Conservation (phyloP, 108 stramenopile genomes). For the Poteriospumella lacustris region DNA sequence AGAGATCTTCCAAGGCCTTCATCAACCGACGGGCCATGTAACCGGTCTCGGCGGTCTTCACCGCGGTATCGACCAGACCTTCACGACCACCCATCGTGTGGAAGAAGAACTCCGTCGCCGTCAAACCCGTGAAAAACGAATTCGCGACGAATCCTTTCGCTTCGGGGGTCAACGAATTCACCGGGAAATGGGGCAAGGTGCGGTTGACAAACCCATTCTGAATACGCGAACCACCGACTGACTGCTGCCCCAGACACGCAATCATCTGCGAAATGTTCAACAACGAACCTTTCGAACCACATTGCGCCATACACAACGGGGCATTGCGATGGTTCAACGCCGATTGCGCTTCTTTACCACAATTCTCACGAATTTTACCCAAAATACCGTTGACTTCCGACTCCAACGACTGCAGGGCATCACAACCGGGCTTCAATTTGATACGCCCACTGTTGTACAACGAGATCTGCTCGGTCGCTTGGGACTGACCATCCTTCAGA, state of each 20-base stretch:
- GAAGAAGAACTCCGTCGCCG: constrained; percentile 98
- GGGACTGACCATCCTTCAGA: constrained; percentile 29
- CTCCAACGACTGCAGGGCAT: constrained; percentile 88
- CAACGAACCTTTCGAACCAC: constrained; percentile 95
- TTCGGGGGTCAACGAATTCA: constrained; percentile 75
- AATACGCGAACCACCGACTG: constrained; percentile 93
- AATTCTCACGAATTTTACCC: constrained; percentile 83
- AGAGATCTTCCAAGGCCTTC: constrained; percentile 94
- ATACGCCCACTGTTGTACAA: constrained; percentile 75
- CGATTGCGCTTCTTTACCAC: constrained; percentile 88
- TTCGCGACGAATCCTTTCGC: constrained; percentile 96
- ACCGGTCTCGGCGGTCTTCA: constrained; percentile 98
- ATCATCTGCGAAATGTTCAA: constrained; percentile 99
- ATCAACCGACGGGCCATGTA: constrained; percentile 92
- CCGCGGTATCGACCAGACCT: constrained; percentile 97
- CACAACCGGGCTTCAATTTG: constrained; percentile 88
- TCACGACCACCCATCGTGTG: constrained; percentile 98
- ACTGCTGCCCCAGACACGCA: constrained; percentile 96
- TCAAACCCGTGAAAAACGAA: constrained; percentile 90
- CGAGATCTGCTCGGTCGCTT: constrained; percentile 74
- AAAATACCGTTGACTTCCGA: constrained; percentile 82
- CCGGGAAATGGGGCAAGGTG: constrained; percentile 79
- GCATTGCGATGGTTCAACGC: constrained; percentile 58
- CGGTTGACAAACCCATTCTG: constrained; percentile 93
- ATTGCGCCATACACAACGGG: constrained; percentile 86